phyloP scores from a whole-genome alignment of 1,284 basidiomycete genomes.

The Apiotrichum gracile region DNA sequence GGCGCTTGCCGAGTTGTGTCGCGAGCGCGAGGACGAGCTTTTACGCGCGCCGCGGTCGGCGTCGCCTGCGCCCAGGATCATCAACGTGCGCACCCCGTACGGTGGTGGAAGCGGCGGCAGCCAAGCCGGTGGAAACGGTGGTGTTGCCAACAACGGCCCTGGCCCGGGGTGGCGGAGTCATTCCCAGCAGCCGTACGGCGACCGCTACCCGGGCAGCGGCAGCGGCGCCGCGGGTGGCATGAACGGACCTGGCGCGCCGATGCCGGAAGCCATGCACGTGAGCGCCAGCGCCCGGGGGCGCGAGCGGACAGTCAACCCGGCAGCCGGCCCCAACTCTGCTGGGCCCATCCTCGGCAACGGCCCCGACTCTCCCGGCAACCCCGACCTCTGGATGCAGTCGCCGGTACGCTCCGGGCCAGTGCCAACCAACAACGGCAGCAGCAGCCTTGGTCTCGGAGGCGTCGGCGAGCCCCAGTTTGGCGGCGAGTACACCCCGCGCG shows the following conservation, averaged over 20 bases:
- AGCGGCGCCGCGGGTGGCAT: background rate
- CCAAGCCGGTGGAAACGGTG: background rate
- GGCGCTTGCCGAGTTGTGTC: slow-evolving; percentile 75
- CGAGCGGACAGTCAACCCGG: slow-evolving; percentile 24
- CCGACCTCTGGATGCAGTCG: slow-evolving; percentile 2
- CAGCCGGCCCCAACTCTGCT: background rate
- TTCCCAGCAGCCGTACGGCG: slow-evolving; percentile 39
- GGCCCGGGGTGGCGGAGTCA: slow-evolving; percentile 33
- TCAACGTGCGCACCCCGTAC: slow-evolving; percentile 28
- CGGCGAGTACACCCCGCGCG: slow-evolving; percentile 13
- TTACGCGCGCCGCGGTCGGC: slow-evolving; percentile 46
- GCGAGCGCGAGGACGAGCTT: slow-evolving; percentile 48
- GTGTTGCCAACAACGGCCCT: slow-evolving; percentile 10
- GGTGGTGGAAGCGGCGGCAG: slow-evolving; percentile 7
- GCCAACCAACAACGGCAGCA: background rate
- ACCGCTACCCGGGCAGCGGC: slow-evolving; percentile 20
- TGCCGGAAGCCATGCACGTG: slow-evolving; percentile 12
- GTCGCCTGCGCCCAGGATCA: slow-evolving; percentile 43
- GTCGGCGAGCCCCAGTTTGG: slow-evolving; percentile 16
- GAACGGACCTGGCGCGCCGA: slow-evolving; percentile 8
- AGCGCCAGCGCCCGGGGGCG: slow-evolving; percentile 15
- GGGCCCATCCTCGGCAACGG: background rate
- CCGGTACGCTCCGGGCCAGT: background rate
- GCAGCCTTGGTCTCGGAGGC: slow-evolving; percentile 27
- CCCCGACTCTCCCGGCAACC: background rate